phyloP scores from a whole-genome alignment of 2,329 filamentous ascomycete genomes.

The Camptophora hylomeconis region DNA sequence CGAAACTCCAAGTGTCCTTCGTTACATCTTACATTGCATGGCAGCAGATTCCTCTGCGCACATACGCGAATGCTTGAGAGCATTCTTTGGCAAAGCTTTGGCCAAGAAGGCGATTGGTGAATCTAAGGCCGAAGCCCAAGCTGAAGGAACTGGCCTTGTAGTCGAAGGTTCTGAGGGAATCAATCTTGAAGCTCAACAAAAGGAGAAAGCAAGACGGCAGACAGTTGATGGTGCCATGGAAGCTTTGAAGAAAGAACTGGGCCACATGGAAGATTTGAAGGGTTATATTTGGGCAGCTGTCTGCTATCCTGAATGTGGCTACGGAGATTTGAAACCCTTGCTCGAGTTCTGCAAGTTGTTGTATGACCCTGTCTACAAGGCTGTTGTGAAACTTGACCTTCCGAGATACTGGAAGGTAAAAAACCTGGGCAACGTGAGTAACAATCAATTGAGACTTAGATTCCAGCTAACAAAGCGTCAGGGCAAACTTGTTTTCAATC shows the following conservation, averaged over 20 bases:
- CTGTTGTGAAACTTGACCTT: conserved; percentile 37
- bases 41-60: conserved; percentile 45
- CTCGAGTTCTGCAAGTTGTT: conserved; percentile 45
- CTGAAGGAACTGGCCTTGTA: conserved; percentile 33
- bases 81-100: conserved; percentile 41
- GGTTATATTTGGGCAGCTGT: conserved; percentile 44
- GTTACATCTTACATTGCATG: conserved; percentile 44
- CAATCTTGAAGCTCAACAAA: conserved; percentile 35
- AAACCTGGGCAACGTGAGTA: conserved; percentile 37
- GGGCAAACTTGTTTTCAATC: conserved; percentile 31
- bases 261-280: conserved; percentile 35
- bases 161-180: conserved; percentile 42
- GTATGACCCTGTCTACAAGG: conserved; percentile 38
- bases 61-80: conserved; percentile 40
- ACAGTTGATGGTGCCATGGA: conserved; percentile 45
- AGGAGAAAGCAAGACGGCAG: conserved; percentile 40
- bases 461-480: conserved; percentile 14
- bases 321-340: conserved; percentile 43
- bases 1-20: conserved; percentile 37
- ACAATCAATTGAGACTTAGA: too few relatives aligned
- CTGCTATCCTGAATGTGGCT: conserved; percentile 35
- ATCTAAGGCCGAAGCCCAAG: conserved; percentile 28
- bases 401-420: conserved; percentile 45
- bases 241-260: conserved; percentile 42
- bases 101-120: conserved; percentile 46